These are phyloP conservation scores for Gastrodia elata DNA, from an alignment of 106 monocot species.

Conservation along the genomic window DNA sequence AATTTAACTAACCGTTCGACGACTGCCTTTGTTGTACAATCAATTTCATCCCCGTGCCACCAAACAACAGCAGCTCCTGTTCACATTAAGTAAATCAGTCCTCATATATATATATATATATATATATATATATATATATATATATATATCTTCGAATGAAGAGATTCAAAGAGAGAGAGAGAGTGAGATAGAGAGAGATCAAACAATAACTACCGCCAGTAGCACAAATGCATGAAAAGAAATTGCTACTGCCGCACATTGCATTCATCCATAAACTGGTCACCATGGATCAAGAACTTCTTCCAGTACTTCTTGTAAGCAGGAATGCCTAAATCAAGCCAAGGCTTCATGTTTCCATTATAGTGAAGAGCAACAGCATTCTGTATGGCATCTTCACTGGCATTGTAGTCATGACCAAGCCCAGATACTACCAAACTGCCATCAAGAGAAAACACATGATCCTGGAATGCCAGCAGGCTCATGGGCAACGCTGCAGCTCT, in stretches of 20 bases:
- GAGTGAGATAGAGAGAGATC: neutral
- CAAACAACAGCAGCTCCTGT: neutral
- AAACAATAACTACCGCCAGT: neutral
- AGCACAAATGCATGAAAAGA: neutral
- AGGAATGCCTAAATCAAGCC: conserved; percentile 65
- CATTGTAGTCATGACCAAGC: conserved; percentile 43
- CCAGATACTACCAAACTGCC: conserved; percentile 41
- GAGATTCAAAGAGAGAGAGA: too few relatives aligned
- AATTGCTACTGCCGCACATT: conserved; percentile 40
- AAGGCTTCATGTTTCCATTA: conserved; percentile 81
- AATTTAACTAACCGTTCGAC: conserved; percentile 6
- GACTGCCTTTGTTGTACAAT: neutral
- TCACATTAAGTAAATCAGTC: too few relatives aligned
- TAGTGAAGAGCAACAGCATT: conserved; percentile 42
- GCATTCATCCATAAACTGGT: conserved; percentile 62
- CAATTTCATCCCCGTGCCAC: neutral
- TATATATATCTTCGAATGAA: too few relatives aligned
- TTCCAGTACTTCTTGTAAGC: conserved; percentile 57
- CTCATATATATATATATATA: too few relatives aligned
- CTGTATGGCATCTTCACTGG: conserved; percentile 17
- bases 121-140: too few relatives aligned
- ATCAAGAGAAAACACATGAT: conserved; percentile 29
- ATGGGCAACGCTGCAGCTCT: conserved; percentile 35
- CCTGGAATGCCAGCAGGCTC: conserved; percentile 46
- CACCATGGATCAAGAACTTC: conserved; percentile 30